Evolutionary conservation across 805 yeast species (phyloP), one percentile per base, ranked within the genome.

Genomic region (Spathaspora hagerdaliae): DNA sequence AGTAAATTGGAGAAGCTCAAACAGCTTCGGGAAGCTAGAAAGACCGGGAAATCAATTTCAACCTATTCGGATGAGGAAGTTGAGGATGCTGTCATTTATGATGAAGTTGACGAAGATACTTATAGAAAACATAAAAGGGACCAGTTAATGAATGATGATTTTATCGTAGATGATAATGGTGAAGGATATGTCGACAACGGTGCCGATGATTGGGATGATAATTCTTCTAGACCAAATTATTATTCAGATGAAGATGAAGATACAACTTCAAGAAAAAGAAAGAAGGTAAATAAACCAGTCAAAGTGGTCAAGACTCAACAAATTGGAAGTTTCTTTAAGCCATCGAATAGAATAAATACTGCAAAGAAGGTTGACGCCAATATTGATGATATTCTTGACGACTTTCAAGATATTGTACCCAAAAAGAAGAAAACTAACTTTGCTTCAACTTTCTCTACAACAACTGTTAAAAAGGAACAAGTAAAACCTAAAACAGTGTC

Each of bases 121-220:
- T 92, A 81, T 64, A 74, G 92, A 53, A 78, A 78, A 54, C 86
- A 81, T 59, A 87, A 87, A 61, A 79, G 95, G 55, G 81, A 85
- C 47, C 87, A 90, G 47, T 72, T 94, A 40, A 74, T 89, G 63
- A 83, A 86, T 50, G 97, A 92, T 58, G 97, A 92, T 62, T 92
- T 92, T 60, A 94, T 92, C 33, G 96, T 89, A 2, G 97, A 90
- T 61, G 98, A 92, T 61, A 82, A 86, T 53, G 97, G 97, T 29
- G 85, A 84, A 52, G 98, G 97, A 0, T 92, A 92, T 58, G 91
- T 89, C 1, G 98, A 94, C 56, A 86, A 86, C 37, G 99, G 99
- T 47, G 87, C 77, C 7, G 95, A 92, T 56, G 96, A 89, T 48
- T 89, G 96, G 91, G 95, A 83, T 48, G 74, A 71, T 35, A 9